Base-by-base conservation (phyloP, 805 yeast genomes). In the Candida stauntonica region DNA sequence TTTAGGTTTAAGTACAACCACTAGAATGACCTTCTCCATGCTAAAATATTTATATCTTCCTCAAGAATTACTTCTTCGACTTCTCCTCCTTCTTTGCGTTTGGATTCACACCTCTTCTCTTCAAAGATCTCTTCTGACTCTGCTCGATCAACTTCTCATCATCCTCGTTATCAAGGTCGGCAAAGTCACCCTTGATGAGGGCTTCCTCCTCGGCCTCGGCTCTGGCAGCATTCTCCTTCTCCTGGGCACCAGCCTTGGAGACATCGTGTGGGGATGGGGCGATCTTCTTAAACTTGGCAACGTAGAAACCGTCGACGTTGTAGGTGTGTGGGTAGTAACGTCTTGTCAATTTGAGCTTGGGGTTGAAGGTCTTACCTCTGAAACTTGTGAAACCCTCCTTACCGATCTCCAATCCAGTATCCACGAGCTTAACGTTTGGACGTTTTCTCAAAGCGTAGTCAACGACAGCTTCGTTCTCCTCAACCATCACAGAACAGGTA, bases 251-350 rank as follows among this genome's bases (percentile, higher is more conserved):
- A 7, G 93, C 89, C 67, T 82, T 85, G 41, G 88, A 77, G 38
- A 77, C 78, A 63, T 86, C 95, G 54, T 82, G 85, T 33, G 89
- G 83, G 48, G 94, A 81, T 44, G 96, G 70, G 0, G 89, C 95
- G 47, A 76, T 79, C 74, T 93, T 93, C 68, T 86, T 79, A 72
- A 93, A 86, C 63, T 91, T 93, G 39, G 99, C 99, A 43, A 93
- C 99, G 63, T 69, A 93, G 75, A 93, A 93, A 17, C 99, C 99
- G 65, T 93, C 99, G 39, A 93, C 99, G 62, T 93, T 93, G 61
- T 93, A 93, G 19, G 96, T 89, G 66, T 93, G 99, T 39, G 99
- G 99, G 62, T 93, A 93, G 65, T 91, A 93, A 63, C 99, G 79
- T 70, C 96, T 79, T 3, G 98, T 89, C 52, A 91, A 67, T 35